These are phyloP conservation scores for Pittosporum tobira DNA, from an alignment of 129 eudicot genomes.

Conservation along the genomic window DNA sequence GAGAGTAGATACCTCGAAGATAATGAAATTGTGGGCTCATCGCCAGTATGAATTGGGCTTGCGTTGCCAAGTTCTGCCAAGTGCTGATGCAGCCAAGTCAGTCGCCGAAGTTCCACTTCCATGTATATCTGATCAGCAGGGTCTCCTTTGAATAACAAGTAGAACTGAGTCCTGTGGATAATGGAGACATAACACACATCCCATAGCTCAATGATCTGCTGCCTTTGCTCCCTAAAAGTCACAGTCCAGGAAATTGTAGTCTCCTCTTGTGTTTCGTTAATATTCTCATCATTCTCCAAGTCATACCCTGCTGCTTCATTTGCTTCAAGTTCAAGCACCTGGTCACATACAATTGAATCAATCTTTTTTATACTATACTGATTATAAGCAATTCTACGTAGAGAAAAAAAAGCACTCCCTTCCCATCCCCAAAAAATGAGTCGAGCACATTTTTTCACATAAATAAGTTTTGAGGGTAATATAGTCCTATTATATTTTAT, in stretches of 20 bases:
- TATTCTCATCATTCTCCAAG: conserved; percentile 32
- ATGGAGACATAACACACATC: conserved; percentile 86
- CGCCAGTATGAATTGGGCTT: conserved; percentile 85
- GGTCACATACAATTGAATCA: neutral
- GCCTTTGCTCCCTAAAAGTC: conserved; percentile 67
- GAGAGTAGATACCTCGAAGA: conserved; percentile 52
- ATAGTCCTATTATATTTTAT: too few relatives aligned
- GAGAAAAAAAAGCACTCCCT: too few relatives aligned
- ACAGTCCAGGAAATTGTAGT: conserved; percentile 58
- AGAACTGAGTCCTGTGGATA: conserved; percentile 75
- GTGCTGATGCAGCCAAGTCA: conserved; percentile 89
- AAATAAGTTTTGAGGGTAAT: too few relatives aligned
- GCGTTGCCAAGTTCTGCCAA: conserved; percentile 88
- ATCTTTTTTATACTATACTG: too few relatives aligned
- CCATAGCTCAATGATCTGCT: conserved; percentile 81
- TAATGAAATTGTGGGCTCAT: conserved; percentile 71
- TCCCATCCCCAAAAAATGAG: too few relatives aligned
- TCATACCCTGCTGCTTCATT: conserved; percentile 56
- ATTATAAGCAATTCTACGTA: too few relatives aligned
- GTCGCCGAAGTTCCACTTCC: conserved; percentile 81
- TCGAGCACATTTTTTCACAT: too few relatives aligned
- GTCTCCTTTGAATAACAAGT: conserved; percentile 72
- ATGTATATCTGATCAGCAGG: conserved; percentile 79
- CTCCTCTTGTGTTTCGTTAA: conserved; percentile 29
- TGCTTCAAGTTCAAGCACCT: conserved; percentile 87